These are phyloP conservation scores for Cystobasidiaceae sp. DNA, from an alignment of 1,284 basidiomycete species.

Conservation along the genomic window DNA sequence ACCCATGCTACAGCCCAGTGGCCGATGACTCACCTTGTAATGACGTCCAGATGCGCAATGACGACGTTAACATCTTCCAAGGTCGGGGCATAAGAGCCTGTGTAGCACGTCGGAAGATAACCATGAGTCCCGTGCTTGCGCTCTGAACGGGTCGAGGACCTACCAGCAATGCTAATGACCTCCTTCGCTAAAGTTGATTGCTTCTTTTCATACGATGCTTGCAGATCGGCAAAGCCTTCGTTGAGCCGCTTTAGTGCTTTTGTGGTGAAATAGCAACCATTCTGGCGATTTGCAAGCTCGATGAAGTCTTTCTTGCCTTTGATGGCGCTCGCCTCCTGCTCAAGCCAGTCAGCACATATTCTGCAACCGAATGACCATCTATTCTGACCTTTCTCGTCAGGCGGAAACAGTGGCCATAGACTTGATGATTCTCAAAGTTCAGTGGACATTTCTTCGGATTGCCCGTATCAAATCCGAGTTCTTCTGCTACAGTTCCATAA, in stretches of 20 bases:
- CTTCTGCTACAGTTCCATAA: conserved; percentile 65
- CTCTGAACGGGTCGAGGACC: no score
- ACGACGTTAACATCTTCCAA: conserved; percentile 82
- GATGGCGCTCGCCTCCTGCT: conserved; percentile 73
- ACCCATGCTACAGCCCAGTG: neutral
- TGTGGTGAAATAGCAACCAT: conserved; percentile 90
- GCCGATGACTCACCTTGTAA: conserved; percentile 60
- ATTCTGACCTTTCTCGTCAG: conserved; percentile 68
- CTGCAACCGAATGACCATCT: neutral
- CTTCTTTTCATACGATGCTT: conserved; percentile 64
- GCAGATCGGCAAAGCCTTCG: conserved; percentile 67
- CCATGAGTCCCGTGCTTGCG: no score
- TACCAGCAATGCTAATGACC: conserved; percentile 85
- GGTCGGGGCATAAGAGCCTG: conserved; percentile 70
- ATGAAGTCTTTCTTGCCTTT: conserved; percentile 66
- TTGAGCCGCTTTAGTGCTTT: conserved; percentile 64
- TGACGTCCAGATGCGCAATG: conserved; percentile 86
- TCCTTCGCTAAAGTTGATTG: conserved; percentile 86
- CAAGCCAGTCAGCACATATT: neutral
- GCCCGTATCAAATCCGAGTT: conserved; percentile 79
- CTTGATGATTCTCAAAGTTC: conserved; percentile 85
- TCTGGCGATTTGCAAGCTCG: conserved; percentile 80
- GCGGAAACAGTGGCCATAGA: conserved; percentile 89
- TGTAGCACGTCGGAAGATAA: no score
- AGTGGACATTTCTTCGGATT: conserved; percentile 63